These are phyloP conservation scores for Ophiorrhiza pumila DNA, from an alignment of 257 asterid species.

Conservation along the genomic window DNA sequence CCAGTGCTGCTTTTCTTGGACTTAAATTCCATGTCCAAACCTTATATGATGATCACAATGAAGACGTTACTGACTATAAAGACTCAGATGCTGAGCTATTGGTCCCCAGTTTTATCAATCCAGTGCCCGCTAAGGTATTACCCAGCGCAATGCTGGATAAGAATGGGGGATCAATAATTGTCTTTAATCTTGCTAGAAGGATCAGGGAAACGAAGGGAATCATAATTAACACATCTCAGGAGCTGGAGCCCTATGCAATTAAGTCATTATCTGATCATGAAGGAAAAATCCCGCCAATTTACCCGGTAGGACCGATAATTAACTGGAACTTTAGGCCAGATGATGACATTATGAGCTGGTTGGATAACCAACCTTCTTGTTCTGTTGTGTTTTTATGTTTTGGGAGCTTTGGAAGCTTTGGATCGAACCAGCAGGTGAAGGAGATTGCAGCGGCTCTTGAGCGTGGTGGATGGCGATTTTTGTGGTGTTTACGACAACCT, in stretches of 20 bases:
- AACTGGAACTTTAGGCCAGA: slow-evolving; percentile 10
- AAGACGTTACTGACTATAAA: slow-evolving; percentile 19
- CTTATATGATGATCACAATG: slow-evolving; percentile 16
- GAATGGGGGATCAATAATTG: not conserved
- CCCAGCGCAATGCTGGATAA: slow-evolving; percentile 19
- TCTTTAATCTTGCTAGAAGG: slow-evolving; percentile 4
- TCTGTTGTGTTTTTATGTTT: slow-evolving; percentile 30
- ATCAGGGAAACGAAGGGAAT: slow-evolving; percentile 23
- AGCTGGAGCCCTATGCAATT: slow-evolving; percentile 20
- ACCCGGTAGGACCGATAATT: slow-evolving; percentile 27
- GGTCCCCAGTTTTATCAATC: slow-evolving; percentile 15
- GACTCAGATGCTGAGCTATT: slow-evolving; percentile 17
- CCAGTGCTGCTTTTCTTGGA: slow-evolving; percentile 41
- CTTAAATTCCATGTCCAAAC: slow-evolving; percentile 23
- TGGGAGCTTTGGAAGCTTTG: slow-evolving; percentile 29
- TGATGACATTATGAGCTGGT: slow-evolving; percentile 19
- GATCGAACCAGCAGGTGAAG: slow-evolving; percentile 16
- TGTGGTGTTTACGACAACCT: slow-evolving; percentile 26
- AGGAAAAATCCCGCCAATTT: slow-evolving; percentile 18
- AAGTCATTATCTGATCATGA: slow-evolving; percentile 2
- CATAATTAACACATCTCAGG: slow-evolving; percentile 28
- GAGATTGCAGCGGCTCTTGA: slow-evolving; percentile 29
- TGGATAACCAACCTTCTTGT: slow-evolving; percentile 21
- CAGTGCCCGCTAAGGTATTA: slow-evolving; percentile 25
- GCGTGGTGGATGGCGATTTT: slow-evolving; percentile 14